These are phyloP conservation scores for Miscanthus lutarioriparius DNA, from an alignment of 176 grass and related monocot species.

Conservation along the genomic window DNA sequence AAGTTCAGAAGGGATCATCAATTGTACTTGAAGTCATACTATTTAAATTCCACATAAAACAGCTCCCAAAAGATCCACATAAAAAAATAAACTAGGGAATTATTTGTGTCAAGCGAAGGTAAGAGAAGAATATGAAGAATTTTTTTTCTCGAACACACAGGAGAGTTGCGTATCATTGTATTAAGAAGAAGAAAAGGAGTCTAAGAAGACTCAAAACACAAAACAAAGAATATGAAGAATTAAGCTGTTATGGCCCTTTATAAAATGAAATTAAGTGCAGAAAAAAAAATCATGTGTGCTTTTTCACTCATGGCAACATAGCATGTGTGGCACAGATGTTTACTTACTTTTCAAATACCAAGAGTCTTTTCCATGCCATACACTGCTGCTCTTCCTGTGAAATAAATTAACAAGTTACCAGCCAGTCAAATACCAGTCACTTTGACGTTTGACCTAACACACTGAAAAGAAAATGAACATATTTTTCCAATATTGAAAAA, in stretches of 20 bases:
- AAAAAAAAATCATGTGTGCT: not conserved
- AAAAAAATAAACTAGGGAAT: not conserved
- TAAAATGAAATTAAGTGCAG: constrained; percentile 8
- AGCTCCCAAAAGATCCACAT: not conserved
- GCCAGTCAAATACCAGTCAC: constrained; percentile 30
- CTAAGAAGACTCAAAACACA: no score
- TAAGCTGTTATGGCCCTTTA: not conserved
- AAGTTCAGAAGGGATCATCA: not conserved
- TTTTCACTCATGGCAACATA: constrained; percentile 12
- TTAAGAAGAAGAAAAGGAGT: no score
- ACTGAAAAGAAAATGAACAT: constrained; percentile 21
- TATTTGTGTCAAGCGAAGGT: not conserved
- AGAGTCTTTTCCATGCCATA: constrained; percentile 86
- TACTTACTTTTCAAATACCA: constrained; percentile 93
- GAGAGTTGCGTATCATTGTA: no score
- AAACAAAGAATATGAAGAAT: constrained; percentile 14
- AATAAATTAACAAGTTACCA: constrained; percentile 43
- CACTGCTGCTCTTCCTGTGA: constrained; percentile 91
- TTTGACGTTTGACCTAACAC: constrained; percentile 21
- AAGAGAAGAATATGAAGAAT: constrained; percentile 16
- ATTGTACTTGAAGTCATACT: not conserved
- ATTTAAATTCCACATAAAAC: not conserved
- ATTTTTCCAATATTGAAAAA: constrained; percentile 4
- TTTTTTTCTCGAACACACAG: not conserved
- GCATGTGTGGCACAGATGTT: constrained; percentile 26